A percentile compares a stretch with the other conserved stretches of the same genome.
Conservation (phyloP, 305 asterid genomes). For the Fraxinus latifolia region DNA sequence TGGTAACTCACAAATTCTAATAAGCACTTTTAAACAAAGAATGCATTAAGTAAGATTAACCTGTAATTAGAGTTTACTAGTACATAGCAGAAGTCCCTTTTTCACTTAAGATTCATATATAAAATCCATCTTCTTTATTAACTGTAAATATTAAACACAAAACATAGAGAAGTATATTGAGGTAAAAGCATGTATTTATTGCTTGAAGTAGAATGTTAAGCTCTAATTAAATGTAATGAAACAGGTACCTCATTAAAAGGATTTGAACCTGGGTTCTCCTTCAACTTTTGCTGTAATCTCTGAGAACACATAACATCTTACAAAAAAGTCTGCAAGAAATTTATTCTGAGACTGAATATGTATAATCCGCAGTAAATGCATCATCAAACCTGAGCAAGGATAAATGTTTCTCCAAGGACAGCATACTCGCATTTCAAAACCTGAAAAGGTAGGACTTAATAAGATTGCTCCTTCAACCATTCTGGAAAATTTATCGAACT, state of each 20-base stretch:
- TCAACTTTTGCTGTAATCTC: slow-evolving; percentile 43
- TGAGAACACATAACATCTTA: slow-evolving; percentile 23
- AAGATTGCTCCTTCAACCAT: neutral
- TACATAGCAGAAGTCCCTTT: neutral
- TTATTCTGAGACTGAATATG: neutral
- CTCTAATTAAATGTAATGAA: neutral
- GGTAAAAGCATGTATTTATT: neutral
- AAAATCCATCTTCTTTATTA: neutral
- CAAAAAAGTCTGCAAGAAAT: neutral
- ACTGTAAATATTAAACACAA: neutral
- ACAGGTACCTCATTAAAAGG: slow-evolving; percentile 50
- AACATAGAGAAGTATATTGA: neutral
- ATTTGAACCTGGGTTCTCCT: slow-evolving; percentile 38
- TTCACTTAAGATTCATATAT: neutral
- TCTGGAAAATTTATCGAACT: neutral
- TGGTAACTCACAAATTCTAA: neutral
- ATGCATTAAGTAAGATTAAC: neutral
- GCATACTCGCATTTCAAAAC: slow-evolving; percentile 51
- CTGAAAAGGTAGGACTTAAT: slow-evolving; percentile 21
- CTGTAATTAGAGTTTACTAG: neutral
- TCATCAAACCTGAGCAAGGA: slow-evolving; percentile 42
- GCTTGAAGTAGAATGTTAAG: neutral
- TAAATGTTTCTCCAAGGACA: slow-evolving; percentile 51
- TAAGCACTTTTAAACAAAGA: neutral
- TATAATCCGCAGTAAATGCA: neutral